Base-by-base conservation (phyloP, 306 rosid species). In the Mimosa pudica region DNA sequence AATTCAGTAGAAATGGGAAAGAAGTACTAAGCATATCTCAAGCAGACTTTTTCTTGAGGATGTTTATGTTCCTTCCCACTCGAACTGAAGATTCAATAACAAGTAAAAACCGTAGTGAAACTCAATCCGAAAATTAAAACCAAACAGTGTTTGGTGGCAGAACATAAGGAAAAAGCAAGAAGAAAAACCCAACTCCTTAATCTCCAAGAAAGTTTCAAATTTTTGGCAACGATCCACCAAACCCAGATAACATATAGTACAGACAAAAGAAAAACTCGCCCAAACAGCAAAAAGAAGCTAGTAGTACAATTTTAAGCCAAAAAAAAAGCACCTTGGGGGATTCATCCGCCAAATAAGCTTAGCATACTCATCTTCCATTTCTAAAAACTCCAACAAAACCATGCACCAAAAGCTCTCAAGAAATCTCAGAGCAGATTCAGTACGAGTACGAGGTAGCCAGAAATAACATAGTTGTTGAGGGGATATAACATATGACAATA, bases 301-400 rank as follows among this genome's bases (percentile, higher is more conserved):
- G 42, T 7, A 38, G 42, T 38, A 38, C 42, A 38, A 38, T 0
- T 38, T 38, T 38, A 0, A 2, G 42, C 42, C 42, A 38, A 38
- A 38, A 38, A 38, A 38, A 38, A 13, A 14, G 49, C 30, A 71
- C 75, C 75, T 71, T 3, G 75, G 75, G 4, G 75, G 75, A 48
- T 71, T 71, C 75, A 71, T 71, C 61, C 75, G 33, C 60, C 75
- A 30, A 18, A 71, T 71, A 4, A 71, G 61, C 75, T 71, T 71
- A 3, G 75, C 75, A 48, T 71, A 71, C 49, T 71, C 75, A 49
- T 71, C 75, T n/a, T 71, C 75, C 75, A 71, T 71, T 71, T 71
- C 45, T 48, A 61, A 13, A 47, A 47, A 45, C 2, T 44, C 3
- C 3, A 47, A 47, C 14, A 47, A 46, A 20, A 0, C 6, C 17